Percentiles rank a stretch among this genome's conserved stretches.
Evolutionary conservation across 2,329 filamentous ascomycete genomes (phyloP).

Genomic region (Penicillium sp.): DNA sequence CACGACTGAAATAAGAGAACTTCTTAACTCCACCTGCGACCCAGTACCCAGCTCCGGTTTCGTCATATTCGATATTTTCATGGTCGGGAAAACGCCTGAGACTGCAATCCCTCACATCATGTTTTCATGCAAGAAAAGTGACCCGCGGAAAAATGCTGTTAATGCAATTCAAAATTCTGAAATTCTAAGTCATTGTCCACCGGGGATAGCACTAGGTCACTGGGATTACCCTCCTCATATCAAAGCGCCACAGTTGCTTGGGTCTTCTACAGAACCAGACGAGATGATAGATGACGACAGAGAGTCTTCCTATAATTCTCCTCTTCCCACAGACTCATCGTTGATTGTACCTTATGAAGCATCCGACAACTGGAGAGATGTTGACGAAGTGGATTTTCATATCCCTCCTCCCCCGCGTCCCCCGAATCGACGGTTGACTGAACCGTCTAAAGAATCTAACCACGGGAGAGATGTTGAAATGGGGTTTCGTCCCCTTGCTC

Average conservation of each 20-base stretch:
- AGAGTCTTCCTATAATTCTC: too few species aligned
- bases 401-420: too few species aligned
- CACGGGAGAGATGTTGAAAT: too few species aligned
- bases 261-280: neutral
- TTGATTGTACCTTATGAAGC: too few species aligned
- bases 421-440: too few species aligned
- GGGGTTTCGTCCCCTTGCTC: too few species aligned
- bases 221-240: conserved; percentile 1
- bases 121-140: neutral
- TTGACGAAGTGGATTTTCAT: too few species aligned
- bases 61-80: neutral
- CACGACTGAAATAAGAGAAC: neutral
- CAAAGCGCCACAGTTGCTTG: neutral
- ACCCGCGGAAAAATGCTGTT: neutral
- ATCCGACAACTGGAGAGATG: too few species aligned
- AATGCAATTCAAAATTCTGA: neutral
- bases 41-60: neutral
- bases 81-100: neutral
- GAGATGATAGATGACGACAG: neutral
- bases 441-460: too few species aligned
- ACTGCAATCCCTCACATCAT: neutral
- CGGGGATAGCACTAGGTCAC: neutral
- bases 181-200: neutral
- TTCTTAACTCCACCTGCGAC: neutral
- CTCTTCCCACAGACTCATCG: too few species aligned